These are phyloP conservation scores for Exserohilum rostratum DNA, from an alignment of 2,329 filamentous ascomycete genomes.

Conservation along the genomic window DNA sequence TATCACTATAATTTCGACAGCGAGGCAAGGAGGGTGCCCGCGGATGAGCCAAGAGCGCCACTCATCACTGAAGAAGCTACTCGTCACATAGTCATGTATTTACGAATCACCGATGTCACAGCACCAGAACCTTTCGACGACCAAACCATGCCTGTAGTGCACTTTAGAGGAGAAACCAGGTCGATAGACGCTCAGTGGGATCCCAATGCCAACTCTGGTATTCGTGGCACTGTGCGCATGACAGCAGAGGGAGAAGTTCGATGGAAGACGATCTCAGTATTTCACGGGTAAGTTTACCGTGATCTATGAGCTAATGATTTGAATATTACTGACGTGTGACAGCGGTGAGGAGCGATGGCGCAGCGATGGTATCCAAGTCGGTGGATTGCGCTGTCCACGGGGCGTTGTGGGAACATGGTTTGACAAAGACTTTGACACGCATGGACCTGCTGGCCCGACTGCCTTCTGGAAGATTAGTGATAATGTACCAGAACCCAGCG, in stretches of 20 bases:
- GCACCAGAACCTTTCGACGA: slow-evolving; percentile 64
- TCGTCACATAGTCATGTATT: slow-evolving; percentile 71
- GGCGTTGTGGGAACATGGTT: slow-evolving; percentile 81
- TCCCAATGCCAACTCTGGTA: slow-evolving; percentile 69
- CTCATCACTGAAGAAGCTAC: slow-evolving; percentile 70
- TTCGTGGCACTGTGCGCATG: slow-evolving; percentile 68
- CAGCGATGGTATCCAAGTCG: slow-evolving; percentile 77
- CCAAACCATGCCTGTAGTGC: slow-evolving; percentile 66
- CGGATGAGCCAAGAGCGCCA: slow-evolving; percentile 53
- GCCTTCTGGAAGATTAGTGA: slow-evolving; percentile 79
- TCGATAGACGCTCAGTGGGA: slow-evolving; percentile 70
- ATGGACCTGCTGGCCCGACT: slow-evolving; percentile 75
- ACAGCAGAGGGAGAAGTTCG: slow-evolving; percentile 74
- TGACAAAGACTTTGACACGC: slow-evolving; percentile 70
- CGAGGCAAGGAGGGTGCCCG: slow-evolving; percentile 46
- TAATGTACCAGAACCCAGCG: slow-evolving; percentile 7
- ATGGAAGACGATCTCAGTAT: slow-evolving; percentile 74
- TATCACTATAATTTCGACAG: slow-evolving; percentile 73
- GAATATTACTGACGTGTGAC: slow-evolving; percentile 38
- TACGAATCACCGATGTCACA: slow-evolving; percentile 66
- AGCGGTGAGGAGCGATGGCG: slow-evolving; percentile 73
- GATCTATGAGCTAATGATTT: background rate
- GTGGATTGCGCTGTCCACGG: slow-evolving; percentile 67
- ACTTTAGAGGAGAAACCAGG: slow-evolving; percentile 68
- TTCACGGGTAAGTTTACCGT: slow-evolving; percentile 52